Conservation (phyloP, 441 rosid species). For the Sinapis alba region DNA sequence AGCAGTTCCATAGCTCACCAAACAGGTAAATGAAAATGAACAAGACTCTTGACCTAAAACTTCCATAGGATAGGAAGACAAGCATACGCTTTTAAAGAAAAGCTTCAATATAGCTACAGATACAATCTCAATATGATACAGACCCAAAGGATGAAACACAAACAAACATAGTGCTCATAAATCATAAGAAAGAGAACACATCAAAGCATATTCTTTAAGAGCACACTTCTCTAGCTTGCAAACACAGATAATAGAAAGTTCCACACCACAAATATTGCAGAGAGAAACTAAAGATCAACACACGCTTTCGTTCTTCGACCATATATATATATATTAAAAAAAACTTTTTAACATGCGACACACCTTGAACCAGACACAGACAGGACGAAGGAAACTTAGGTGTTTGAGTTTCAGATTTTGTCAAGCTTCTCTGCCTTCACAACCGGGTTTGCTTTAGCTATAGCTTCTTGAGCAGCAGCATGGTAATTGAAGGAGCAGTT, state of each 20-base stretch:
- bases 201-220: conserved; percentile 9
- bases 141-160: conserved; percentile 11
- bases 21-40: not conserved
- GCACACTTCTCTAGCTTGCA: conserved; percentile 13
- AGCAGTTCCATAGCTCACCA: not conserved
- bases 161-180: conserved; percentile 25
- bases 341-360: conserved; percentile 38
- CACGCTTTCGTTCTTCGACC: conserved; percentile 27
- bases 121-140: conserved; percentile 33
- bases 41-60: not conserved
- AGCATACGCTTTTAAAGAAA: not conserved
- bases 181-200: conserved; percentile 27
- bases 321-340: conserved; percentile 1
- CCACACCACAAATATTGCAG: conserved; percentile 21
- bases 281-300: conserved; percentile 28
- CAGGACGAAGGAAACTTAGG: conserved; percentile 15
- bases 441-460: conserved; percentile 71
- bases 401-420: conserved; percentile 47
- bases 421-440: conserved; percentile 77
- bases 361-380: conserved; percentile 29
- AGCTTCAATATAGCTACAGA: conserved; percentile 23
- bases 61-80: not conserved
- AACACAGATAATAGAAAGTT: conserved; percentile 21
- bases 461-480: conserved; percentile 67
- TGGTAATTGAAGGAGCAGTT: conserved; percentile 62